phyloP scores from a whole-genome alignment of 148 eudicot species.

The Persicaria maculosa region DNA sequence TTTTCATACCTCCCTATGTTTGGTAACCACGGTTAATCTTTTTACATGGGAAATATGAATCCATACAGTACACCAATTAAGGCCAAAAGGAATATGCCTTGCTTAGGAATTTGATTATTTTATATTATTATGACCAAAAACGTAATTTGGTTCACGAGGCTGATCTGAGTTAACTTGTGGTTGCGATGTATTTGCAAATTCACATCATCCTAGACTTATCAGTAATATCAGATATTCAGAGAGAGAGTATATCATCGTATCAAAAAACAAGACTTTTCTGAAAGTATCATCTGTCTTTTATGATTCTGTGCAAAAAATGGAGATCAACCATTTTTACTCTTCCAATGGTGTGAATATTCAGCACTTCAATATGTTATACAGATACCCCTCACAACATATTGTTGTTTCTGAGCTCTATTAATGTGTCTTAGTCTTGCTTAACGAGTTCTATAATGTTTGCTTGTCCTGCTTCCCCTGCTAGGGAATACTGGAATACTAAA shows the following conservation, averaged over 20 bases:
- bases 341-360: too few relatives aligned
- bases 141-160: neutral
- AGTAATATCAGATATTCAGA: too few relatives aligned
- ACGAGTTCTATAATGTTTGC: neutral
- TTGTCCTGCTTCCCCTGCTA: constrained; percentile 13
- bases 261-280: neutral
- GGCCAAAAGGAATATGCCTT: neutral
- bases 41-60: too few relatives aligned
- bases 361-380: too few relatives aligned
- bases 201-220: neutral
- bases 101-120: neutral
- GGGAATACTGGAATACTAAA: constrained; percentile 91
- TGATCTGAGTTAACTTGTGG: neutral
- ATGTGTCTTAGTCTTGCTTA: neutral
- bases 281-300: too few relatives aligned
- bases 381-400: neutral
- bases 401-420: neutral
- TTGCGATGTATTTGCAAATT: neutral
- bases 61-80: too few relatives aligned
- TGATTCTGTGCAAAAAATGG: too few relatives aligned
- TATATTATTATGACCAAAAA: too few relatives aligned
- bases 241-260: neutral
- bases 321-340: too few relatives aligned
- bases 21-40: too few relatives aligned
- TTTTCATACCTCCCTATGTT: neutral